Percentiles rank a stretch among this genome's conserved stretches.
phyloP scores from a whole-genome alignment of 176 grass and related monocot genomes.

The Dactylis glomerata region DNA sequence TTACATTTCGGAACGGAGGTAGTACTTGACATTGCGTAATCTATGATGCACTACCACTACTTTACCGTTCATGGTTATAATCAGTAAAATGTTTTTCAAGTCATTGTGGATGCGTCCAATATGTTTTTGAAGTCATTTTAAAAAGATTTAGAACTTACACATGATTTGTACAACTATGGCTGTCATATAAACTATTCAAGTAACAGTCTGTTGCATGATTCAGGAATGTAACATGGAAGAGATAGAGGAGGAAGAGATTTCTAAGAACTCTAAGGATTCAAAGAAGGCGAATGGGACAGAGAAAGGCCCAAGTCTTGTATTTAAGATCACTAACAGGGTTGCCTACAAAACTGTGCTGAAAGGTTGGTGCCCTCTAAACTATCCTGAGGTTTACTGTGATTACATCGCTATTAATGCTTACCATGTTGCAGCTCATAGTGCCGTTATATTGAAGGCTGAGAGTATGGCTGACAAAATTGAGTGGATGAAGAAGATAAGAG shows the following conservation, averaged over 20 bases:
- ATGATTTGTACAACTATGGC: not conserved
- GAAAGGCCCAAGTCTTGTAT: conserved; percentile 80
- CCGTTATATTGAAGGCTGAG: conserved; percentile 86
- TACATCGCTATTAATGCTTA: conserved; percentile 15
- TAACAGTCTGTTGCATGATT: conserved; percentile 17
- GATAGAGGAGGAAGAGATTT: conserved; percentile 83
- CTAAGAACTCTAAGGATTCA: conserved; percentile 85
- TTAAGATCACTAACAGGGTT: conserved; percentile 97
- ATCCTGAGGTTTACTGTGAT: not conserved
- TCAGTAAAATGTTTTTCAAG: conserved; percentile 5
- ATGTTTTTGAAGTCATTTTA: not conserved
- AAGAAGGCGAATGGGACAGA: conserved; percentile 83
- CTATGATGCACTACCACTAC: not conserved
- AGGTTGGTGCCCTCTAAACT: conserved; percentile 38
- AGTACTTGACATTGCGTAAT: not conserved
- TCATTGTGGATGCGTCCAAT: not conserved
- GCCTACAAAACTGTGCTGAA: conserved; percentile 96
- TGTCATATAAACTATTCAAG: conserved; percentile 14
- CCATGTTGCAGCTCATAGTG: conserved; percentile 80
- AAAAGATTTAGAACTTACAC: not conserved
- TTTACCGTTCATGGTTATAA: not conserved
- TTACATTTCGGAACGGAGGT: too few species aligned
- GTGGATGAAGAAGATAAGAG: conserved; percentile 87
- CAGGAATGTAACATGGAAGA: conserved; percentile 98
- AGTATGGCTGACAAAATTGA: conserved; percentile 84